A percentile compares a stretch with the other conserved stretches of the same genome.
Evolutionary conservation across 192 early-diverging fungal genomes (phyloP).

Genomic region (Oehlia diaphana): DNA sequence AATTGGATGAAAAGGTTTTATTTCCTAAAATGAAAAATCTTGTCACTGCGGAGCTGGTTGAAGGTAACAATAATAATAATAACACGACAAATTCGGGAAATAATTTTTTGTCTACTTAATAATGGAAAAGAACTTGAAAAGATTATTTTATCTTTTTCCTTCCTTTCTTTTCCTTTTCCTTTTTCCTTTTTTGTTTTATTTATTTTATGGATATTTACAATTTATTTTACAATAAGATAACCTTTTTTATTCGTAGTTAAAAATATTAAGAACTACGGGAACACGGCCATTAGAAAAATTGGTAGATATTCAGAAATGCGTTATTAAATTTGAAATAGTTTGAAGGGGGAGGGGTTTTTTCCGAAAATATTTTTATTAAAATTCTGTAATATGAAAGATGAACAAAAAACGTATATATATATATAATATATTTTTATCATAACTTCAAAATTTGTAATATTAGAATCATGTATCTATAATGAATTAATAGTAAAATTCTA

Average conservation of each 20-base stretch:
- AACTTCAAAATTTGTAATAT: neutral
- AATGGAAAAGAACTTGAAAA: neutral
- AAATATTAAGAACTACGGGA: neutral
- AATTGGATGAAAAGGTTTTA: slow-evolving; percentile 78
- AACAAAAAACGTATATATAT: no score
- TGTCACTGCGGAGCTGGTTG: slow-evolving; percentile 72
- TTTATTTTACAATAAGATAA: neutral
- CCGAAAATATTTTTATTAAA: no score
- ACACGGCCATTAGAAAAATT: neutral
- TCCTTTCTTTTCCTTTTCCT: neutral
- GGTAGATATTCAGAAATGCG: no score
- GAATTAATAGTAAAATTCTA: neutral
- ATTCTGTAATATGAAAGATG: no score
- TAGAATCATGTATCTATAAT: neutral
- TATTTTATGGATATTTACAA: neutral
- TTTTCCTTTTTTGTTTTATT: neutral
- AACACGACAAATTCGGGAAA: neutral
- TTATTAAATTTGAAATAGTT: no score
- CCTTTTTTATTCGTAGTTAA: neutral
- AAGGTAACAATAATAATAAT: slow-evolving; percentile 4
- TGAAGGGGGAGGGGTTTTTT: no score
- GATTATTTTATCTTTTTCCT: neutral
- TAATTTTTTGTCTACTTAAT: slow-evolving; percentile 5
- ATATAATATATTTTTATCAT: neutral
- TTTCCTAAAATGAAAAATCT: slow-evolving; percentile 90